These are phyloP conservation scores for Sclerotinia trifoliorum DNA, from an alignment of 2,329 filamentous ascomycete species.

Conservation along the genomic window DNA sequence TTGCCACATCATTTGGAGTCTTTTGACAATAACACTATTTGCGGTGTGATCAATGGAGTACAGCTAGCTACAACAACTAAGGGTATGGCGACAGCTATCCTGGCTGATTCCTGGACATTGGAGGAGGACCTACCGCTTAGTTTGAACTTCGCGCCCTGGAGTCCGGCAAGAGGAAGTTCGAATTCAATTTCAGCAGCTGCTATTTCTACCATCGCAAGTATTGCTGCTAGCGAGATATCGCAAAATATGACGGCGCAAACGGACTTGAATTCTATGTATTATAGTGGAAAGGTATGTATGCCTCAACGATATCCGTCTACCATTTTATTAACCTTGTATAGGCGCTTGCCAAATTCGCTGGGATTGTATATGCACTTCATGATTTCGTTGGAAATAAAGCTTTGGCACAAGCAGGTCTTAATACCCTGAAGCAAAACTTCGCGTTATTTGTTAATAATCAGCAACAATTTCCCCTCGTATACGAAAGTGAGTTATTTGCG, in stretches of 20 bases:
- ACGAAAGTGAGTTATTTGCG: constrained; percentile 46
- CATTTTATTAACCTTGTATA: constrained; percentile 40
- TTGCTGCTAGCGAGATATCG: constrained; percentile 70
- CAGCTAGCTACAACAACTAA: constrained; percentile 78
- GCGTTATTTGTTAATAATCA: constrained; percentile 63
- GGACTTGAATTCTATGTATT: constrained; percentile 86
- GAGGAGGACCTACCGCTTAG: constrained; percentile 68
- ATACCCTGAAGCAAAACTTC: constrained; percentile 65
- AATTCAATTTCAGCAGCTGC: constrained; percentile 53
- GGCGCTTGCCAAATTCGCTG: constrained; percentile 74
- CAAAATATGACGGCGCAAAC: constrained; percentile 73
- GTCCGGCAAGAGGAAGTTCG: constrained; percentile 49
- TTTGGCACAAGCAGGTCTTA: constrained; percentile 57
- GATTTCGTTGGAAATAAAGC: constrained; percentile 59
- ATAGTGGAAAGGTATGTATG: constrained; percentile 65
- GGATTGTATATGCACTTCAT: constrained; percentile 62
- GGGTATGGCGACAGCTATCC: constrained; percentile 70
- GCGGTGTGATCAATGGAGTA: neutral
- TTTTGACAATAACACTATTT: constrained; percentile 55
- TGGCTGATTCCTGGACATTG: constrained; percentile 75
- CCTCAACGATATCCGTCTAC: constrained; percentile 25
- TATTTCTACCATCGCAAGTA: constrained; percentile 56
- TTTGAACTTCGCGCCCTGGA: constrained; percentile 81
- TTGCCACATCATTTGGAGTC: constrained; percentile 82
- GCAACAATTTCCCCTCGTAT: constrained; percentile 64